Conservation (phyloP, 768 basidiomycete species). For the Mycena latifolia region DNA sequence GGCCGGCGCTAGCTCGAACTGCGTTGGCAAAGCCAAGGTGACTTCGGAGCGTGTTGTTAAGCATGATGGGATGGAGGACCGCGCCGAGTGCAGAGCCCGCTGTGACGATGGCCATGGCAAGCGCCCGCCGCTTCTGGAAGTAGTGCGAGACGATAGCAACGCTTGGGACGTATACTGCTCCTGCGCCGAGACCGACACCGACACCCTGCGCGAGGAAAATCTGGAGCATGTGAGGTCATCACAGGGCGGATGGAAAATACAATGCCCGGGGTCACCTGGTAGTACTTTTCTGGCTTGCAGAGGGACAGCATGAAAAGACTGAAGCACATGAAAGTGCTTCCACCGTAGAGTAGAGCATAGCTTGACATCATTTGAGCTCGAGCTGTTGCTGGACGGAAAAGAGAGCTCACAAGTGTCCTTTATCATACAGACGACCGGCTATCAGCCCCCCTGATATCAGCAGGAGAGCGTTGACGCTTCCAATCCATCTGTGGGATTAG, state of each 20-base stretch:
- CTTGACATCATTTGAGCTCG: constrained; percentile 34
- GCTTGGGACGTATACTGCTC: constrained; percentile 59
- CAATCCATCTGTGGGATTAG: constrained; percentile 49
- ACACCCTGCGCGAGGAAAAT: constrained; percentile 61
- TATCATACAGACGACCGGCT: constrained; percentile 59
- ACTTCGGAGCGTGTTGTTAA: constrained; percentile 38
- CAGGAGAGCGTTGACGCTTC: constrained; percentile 59
- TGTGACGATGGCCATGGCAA: constrained; percentile 62
- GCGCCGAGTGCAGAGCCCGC: too few relatives aligned
- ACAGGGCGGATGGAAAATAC: neutral
- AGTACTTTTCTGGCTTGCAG: constrained; percentile 54
- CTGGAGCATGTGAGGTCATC: constrained; percentile 29
- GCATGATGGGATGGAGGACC: too few relatives aligned
- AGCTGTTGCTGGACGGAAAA: constrained; percentile 24
- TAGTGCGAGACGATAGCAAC: too few relatives aligned
- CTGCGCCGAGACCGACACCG: constrained; percentile 56
- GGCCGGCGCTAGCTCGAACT: constrained; percentile 54
- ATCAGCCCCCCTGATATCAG: constrained; percentile 55
- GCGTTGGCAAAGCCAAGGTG: constrained; percentile 57
- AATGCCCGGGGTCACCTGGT: constrained; percentile 51
- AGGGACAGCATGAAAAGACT: constrained; percentile 62
- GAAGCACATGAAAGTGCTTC: constrained; percentile 48
- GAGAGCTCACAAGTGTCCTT: constrained; percentile 58
- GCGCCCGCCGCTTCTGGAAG: constrained; percentile 54
- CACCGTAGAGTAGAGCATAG: constrained; percentile 50